Evolutionary conservation across 176 grass and related monocot species (phyloP).

Genomic region (Tillandsia fasciculata): DNA sequence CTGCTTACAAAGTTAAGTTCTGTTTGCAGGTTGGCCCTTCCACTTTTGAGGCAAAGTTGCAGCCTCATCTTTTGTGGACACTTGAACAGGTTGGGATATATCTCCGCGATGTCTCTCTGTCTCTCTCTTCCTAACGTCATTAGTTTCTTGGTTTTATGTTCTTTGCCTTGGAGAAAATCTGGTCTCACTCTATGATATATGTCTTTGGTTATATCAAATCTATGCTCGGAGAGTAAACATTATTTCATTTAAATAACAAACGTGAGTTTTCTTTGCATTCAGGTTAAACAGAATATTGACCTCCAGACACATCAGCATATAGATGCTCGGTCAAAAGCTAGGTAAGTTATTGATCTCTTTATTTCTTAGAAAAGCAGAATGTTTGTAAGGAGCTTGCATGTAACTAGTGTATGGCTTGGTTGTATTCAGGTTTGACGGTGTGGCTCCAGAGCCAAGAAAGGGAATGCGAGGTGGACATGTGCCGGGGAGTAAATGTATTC

Average conservation of each 20-base stretch:
- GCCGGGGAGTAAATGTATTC: conserved; percentile 91
- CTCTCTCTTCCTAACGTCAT: neutral
- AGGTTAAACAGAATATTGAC: conserved; percentile 84
- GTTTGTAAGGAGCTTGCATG: neutral
- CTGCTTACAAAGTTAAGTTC: neutral
- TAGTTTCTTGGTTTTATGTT: neutral
- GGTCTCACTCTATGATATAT: too few relatives aligned
- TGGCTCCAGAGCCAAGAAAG: conserved; percentile 78
- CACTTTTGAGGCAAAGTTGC: conserved; percentile 84
- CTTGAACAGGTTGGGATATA: conserved; percentile 57
- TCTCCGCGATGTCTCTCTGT: neutral
- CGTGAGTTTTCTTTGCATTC: conserved; percentile 21
- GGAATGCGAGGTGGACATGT: conserved; percentile 85
- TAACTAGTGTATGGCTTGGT: neutral
- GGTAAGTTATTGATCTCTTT: conserved; percentile 27
- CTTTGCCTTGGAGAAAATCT: too few relatives aligned
- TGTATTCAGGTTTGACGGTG: conserved; percentile 75
- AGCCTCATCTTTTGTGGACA: conserved; percentile 80
- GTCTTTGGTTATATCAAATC: too few relatives aligned
- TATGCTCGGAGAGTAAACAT: too few relatives aligned
- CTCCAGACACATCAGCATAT: conserved; percentile 71
- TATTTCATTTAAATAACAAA: neutral
- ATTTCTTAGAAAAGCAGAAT: neutral
- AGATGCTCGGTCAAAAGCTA: conserved; percentile 76
- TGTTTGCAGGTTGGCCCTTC: conserved; percentile 37